These are phyloP conservation scores for Plasmopara viticola DNA, from an alignment of 352 stramenopile species.

Conservation along the genomic window DNA sequence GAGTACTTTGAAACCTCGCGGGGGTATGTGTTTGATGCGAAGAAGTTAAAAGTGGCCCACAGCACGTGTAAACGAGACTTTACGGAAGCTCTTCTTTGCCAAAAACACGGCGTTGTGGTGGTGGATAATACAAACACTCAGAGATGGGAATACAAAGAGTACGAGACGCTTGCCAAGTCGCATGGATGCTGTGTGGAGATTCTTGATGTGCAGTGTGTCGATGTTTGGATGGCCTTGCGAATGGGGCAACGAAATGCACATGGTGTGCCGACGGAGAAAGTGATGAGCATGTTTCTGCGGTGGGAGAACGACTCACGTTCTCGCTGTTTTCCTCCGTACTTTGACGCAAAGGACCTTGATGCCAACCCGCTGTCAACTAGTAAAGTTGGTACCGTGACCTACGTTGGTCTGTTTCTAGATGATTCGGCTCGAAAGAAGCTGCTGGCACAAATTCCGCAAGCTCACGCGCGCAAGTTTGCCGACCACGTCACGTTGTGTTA, in stretches of 20 bases:
- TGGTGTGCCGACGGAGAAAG: constrained; percentile 48
- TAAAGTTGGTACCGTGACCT: constrained; percentile 30
- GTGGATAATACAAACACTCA: constrained; percentile 75
- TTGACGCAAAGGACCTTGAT: constrained; percentile 35
- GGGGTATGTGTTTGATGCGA: constrained; percentile 61
- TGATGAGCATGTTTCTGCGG: constrained; percentile 63
- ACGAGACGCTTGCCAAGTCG: constrained; percentile 31
- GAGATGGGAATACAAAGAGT: constrained; percentile 58
- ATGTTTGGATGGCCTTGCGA: constrained; percentile 37
- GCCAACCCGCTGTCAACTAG: constrained; percentile 50
- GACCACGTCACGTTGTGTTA: constrained; percentile 73
- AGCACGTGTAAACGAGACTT: constrained; percentile 40
- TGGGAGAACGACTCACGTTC: constrained; percentile 45
- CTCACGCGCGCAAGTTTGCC: constrained; percentile 34
- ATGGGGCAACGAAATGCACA: constrained; percentile 68
- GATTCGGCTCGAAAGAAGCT: constrained; percentile 25
- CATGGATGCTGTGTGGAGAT: constrained; percentile 26
- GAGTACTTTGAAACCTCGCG: constrained; percentile 54
- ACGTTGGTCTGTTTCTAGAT: constrained; percentile 53
- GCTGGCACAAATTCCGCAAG: constrained; percentile 19
- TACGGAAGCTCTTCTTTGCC: constrained; percentile 12
- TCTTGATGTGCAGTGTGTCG: constrained; percentile 50
- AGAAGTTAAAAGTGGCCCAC: constrained; percentile 42
- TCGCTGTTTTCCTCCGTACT: constrained; percentile 35
- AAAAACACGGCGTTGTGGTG: constrained; percentile 33